A percentile compares a stretch with the other conserved stretches of the same genome.
These are phyloP conservation scores for Fusarium gaditjirri DNA, from an alignment of 2,329 filamentous ascomycete species.

Conservation along the genomic window DNA sequence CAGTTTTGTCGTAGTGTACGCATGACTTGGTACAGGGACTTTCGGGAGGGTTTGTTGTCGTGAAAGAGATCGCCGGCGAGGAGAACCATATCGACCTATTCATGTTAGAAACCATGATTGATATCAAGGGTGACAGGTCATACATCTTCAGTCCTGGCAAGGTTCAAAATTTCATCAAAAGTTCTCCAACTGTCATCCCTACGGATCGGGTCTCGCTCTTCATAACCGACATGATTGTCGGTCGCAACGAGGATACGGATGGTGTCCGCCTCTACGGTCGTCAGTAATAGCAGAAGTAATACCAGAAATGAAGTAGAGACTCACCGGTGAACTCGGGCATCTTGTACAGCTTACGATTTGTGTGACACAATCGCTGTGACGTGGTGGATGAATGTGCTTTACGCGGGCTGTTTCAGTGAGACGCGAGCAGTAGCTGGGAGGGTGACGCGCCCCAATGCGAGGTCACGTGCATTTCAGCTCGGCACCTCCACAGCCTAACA, in stretches of 20 bases:
- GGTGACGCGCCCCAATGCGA: slow-evolving; percentile 45
- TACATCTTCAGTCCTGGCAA: slow-evolving; percentile 86
- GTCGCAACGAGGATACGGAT: slow-evolving; percentile 95
- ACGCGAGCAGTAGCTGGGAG: slow-evolving; percentile 22
- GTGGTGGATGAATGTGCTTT: slow-evolving; percentile 24
- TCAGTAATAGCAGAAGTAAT: slow-evolving; percentile 7
- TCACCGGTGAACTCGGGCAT: slow-evolving; percentile 49
- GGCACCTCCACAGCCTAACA: not conserved
- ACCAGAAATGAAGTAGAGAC: not conserved
- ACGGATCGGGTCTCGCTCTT: slow-evolving; percentile 92
- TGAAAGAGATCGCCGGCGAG: slow-evolving; percentile 96
- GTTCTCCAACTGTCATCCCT: slow-evolving; percentile 97
- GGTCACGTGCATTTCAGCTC: slow-evolving; percentile 42
- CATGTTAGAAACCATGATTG: not conserved
- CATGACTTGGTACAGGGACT: slow-evolving; percentile 98
- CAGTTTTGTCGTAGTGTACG: slow-evolving; percentile 92
- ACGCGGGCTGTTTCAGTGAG: slow-evolving; percentile 30
- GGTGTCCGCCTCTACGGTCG: slow-evolving; percentile 73
- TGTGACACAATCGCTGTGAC: slow-evolving; percentile 5
- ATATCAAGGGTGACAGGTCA: not conserved
- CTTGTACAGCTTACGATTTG: not conserved
- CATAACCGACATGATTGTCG: slow-evolving; percentile 97
- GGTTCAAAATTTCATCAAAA: slow-evolving; percentile 93
- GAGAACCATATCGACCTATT: slow-evolving; percentile 90
- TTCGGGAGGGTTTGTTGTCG: slow-evolving; percentile 96